Evolutionary conservation across 192 early-diverging fungal species (phyloP).

Genomic region (Backusella circina): DNA sequence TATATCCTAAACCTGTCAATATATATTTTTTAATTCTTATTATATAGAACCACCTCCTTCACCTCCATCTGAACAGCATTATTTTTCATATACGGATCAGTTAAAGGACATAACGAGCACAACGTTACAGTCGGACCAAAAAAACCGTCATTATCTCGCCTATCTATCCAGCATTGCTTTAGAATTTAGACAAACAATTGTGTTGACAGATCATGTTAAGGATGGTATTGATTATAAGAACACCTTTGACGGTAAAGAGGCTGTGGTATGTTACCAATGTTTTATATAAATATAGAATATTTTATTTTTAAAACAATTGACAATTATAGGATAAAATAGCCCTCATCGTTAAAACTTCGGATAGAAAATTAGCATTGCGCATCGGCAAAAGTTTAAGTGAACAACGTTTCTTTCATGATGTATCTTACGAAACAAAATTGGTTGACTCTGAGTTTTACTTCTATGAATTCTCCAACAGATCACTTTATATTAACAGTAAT

Average conservation of each 20-base stretch:
- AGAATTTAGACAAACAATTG: constrained; percentile 61
- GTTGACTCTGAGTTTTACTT: constrained; percentile 77
- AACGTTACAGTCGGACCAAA: background rate
- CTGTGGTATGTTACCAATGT: constrained; percentile 58
- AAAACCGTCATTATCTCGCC: constrained; percentile 59
- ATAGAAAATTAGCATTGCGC: constrained; percentile 85
- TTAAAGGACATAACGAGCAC: background rate
- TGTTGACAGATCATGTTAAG: constrained; percentile 59
- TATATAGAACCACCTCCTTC: background rate
- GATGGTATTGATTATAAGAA: constrained; percentile 81
- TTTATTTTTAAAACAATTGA: constrained; percentile 3
- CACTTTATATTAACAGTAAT: background rate
- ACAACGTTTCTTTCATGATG: constrained; percentile 92
- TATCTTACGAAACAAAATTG: constrained; percentile 77
- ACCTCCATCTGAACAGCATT: background rate
- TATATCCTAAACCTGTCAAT: background rate
- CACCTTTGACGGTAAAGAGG: constrained; percentile 84
- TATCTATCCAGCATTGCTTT: constrained; percentile 68
- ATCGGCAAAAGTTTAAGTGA: constrained; percentile 86
- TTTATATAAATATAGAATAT: background rate
- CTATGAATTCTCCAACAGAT: constrained; percentile 60
- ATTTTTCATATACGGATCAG: background rate
- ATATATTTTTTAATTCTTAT: background rate
- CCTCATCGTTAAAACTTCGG: constrained; percentile 73
- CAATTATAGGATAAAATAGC: constrained; percentile 51